Conservation (phyloP, 2,329 filamentous ascomycete genomes). For the Exophiala viscosa region DNA sequence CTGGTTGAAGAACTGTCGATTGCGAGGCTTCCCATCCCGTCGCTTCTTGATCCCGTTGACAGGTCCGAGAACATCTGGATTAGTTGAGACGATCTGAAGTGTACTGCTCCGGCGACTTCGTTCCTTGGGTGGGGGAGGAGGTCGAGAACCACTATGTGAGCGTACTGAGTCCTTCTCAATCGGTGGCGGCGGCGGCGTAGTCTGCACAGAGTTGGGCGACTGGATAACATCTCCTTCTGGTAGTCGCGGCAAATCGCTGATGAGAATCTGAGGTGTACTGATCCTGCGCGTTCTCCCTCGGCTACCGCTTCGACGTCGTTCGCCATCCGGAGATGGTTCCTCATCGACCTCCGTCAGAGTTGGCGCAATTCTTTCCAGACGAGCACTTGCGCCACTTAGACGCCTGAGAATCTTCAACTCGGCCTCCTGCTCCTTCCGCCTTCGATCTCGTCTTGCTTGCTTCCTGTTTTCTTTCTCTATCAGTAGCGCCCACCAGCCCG, state of each 20-base stretch:
- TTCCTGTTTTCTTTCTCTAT: conserved; percentile 95
- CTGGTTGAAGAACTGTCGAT: conserved; percentile 52
- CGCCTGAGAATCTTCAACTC: conserved; percentile 76
- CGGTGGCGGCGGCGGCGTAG: conserved; percentile 64
- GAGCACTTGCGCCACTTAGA: conserved; percentile 83
- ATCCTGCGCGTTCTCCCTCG: conserved; percentile 75
- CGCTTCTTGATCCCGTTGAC: conserved; percentile 53
- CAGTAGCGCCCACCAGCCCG: conserved; percentile 93
- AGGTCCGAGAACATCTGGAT: conserved; percentile 57
- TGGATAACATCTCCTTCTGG: conserved; percentile 57
- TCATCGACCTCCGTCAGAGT: conserved; percentile 75
- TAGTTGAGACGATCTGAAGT: conserved; percentile 74
- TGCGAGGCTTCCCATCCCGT: conserved; percentile 19
- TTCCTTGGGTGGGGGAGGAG: conserved; percentile 84
- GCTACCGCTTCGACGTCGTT: conserved; percentile 37
- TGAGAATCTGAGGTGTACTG: conserved; percentile 59
- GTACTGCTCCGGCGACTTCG: conserved; percentile 77
- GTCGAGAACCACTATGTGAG: conserved; percentile 71
- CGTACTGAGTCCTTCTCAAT: conserved; percentile 75
- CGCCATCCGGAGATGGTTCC: conserved; percentile 56
- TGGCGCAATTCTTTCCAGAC: conserved; percentile 75
- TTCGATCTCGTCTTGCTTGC: conserved; percentile 71
- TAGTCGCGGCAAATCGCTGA: conserved; percentile 73
- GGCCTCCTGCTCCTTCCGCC: conserved; percentile 76
- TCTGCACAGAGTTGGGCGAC: conserved; percentile 34